A percentile compares a stretch with the other conserved stretches of the same genome.
Evolutionary conservation across 345 rosid genomes (phyloP).

Genomic region (Capsella bursapastoris): DNA sequence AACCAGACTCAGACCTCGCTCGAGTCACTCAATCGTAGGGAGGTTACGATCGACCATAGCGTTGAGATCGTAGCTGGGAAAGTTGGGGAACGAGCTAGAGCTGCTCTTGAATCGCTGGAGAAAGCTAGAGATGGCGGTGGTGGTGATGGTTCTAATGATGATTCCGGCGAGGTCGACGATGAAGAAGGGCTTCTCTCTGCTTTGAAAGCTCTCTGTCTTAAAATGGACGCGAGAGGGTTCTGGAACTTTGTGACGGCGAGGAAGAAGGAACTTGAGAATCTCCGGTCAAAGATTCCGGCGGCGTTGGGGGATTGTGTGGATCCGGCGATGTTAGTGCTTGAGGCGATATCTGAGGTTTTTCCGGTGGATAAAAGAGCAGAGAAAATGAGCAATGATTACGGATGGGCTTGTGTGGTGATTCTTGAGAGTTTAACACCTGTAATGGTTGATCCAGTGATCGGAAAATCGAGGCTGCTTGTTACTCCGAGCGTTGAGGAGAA

Average conservation of each 20-base stretch:
- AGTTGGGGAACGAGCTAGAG: slow-evolving; percentile 58
- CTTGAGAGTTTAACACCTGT: slow-evolving; percentile 90
- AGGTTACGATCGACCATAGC: slow-evolving; percentile 84
- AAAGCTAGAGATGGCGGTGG: slow-evolving; percentile 37
- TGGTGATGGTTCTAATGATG: slow-evolving; percentile 40
- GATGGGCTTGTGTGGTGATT: slow-evolving; percentile 96
- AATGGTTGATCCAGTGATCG: slow-evolving; percentile 87
- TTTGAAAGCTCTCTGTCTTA: slow-evolving; percentile 61
- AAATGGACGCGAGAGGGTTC: slow-evolving; percentile 76
- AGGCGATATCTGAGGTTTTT: slow-evolving; percentile 88
- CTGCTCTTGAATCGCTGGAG: slow-evolving; percentile 54
- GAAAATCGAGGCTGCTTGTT: slow-evolving; percentile 75
- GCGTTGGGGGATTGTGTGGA: slow-evolving; percentile 82
- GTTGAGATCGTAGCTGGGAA: slow-evolving; percentile 71
- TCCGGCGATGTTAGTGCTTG: slow-evolving; percentile 86
- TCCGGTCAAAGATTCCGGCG: slow-evolving; percentile 68
- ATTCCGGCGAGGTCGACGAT: slow-evolving; percentile 80
- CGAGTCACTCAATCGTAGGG: slow-evolving; percentile 75
- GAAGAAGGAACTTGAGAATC: slow-evolving; percentile 74
- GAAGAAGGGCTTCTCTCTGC: slow-evolving; percentile 63
- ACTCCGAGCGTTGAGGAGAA: slow-evolving; percentile 72
- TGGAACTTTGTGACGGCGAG: slow-evolving; percentile 74
- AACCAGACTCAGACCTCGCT: slow-evolving; percentile 74
- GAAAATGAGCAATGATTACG: slow-evolving; percentile 63
- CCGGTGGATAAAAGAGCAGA: slow-evolving; percentile 82